Percentiles rank a stretch among this genome's conserved stretches.
phyloP scores from a whole-genome alignment of 2,329 filamentous ascomycete genomes.

The Verticillium alfalfae region DNA sequence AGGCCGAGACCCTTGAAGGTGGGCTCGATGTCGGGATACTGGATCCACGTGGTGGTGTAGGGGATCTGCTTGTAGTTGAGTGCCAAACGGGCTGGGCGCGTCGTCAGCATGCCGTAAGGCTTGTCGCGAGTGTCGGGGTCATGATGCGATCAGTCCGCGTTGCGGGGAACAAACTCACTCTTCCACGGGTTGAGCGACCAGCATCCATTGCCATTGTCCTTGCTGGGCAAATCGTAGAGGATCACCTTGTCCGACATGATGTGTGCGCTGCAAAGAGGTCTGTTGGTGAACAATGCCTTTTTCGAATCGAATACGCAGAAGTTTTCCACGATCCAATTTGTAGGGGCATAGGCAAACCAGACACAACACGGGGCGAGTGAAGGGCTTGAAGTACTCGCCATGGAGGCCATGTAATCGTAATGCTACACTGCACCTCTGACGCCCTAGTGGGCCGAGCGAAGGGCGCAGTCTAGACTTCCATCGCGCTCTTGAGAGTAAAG shows the following conservation, averaged over 20 bases:
- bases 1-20: conserved; percentile 40
- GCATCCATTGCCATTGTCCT: conserved; percentile 29
- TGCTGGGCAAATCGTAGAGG: conserved; percentile 59
- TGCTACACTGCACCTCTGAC: background rate
- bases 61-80: conserved; percentile 64
- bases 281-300: too few species aligned
- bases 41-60: conserved; percentile 65
- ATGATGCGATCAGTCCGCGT: background rate
- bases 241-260: conserved; percentile 33
- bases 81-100: conserved; percentile 50
- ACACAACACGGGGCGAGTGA: too few species aligned
- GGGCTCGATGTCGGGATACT: conserved; percentile 60
- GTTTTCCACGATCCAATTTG: background rate
- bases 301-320: background rate
- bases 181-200: conserved; percentile 73
- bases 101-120: background rate
- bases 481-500: background rate
- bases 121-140: background rate
- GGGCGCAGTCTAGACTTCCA: background rate
- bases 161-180: conserved; percentile 32
- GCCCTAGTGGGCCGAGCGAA: background rate
- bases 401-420: background rate
- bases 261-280: background rate
- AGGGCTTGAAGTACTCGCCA: background rate
- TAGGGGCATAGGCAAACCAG: too few species aligned